Percentiles rank a stretch among this genome's conserved stretches.
Conservation (phyloP, 2,329 filamentous ascomycete species). For the Botryotinia narcissicola region DNA sequence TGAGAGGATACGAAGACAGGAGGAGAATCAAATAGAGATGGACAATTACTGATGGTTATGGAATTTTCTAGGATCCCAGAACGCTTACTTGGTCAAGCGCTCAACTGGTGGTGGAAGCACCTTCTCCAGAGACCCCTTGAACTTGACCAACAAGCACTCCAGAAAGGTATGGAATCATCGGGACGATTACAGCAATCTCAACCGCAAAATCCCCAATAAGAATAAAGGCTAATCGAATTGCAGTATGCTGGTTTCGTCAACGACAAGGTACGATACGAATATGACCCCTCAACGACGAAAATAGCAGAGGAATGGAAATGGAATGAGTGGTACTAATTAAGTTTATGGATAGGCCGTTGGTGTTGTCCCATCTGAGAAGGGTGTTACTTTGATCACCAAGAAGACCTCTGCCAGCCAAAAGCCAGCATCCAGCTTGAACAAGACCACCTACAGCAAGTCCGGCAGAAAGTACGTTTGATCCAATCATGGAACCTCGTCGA, state of each 20-base stretch:
- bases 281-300: neutral
- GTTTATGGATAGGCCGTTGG: constrained; percentile 64
- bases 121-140: constrained; percentile 93
- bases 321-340: constrained; percentile 25
- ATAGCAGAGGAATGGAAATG: constrained; percentile 14
- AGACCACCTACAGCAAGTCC: constrained; percentile 69
- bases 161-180: constrained; percentile 68
- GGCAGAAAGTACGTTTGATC: constrained; percentile 69
- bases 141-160: constrained; percentile 86
- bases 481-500: neutral
- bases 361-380: constrained; percentile 71
- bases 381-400: constrained; percentile 81
- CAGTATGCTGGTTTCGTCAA: constrained; percentile 92
- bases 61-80: constrained; percentile 67
- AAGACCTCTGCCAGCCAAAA: constrained; percentile 69
- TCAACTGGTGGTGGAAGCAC: constrained; percentile 73
- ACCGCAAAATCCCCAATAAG: neutral
- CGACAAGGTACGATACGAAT: constrained; percentile 67
- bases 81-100: constrained; percentile 91
- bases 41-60: constrained; percentile 13
- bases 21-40: neutral
- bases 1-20: neutral
- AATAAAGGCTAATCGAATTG: constrained; percentile 24
- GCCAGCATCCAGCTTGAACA: constrained; percentile 65
- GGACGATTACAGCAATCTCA: neutral